These are phyloP conservation scores for Carex cristatella DNA, from an alignment of 176 grass and related monocot genomes.

Conservation along the genomic window DNA sequence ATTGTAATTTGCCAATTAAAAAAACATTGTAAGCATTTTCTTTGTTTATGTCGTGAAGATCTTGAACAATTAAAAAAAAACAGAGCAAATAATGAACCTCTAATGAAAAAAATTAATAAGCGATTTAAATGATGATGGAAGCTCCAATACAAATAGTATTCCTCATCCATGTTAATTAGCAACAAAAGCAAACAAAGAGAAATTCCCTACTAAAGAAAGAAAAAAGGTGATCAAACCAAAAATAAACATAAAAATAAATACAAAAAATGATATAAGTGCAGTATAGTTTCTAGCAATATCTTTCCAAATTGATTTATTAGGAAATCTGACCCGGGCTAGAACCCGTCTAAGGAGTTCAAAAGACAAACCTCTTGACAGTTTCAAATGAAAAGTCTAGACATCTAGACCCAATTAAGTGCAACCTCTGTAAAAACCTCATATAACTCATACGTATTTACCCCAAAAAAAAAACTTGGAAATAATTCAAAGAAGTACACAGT, in stretches of 20 bases:
- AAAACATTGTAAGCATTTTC: too few species aligned
- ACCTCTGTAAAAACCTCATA: background rate
- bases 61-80: background rate
- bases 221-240: background rate
- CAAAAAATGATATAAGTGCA: background rate
- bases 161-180: background rate
- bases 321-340: background rate
- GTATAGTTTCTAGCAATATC: background rate
- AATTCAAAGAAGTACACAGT: conserved; percentile 6
- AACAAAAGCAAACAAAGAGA: background rate
- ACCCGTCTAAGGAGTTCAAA: background rate
- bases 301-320: conserved; percentile 13
- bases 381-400: conserved; percentile 1
- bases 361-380: background rate
- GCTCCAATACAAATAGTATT: background rate
- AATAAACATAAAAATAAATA: background rate
- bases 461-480: background rate
- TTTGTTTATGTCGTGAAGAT: background rate
- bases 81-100: too few species aligned
- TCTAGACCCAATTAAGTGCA: background rate
- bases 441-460: conserved; percentile 7
- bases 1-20: too few species aligned
- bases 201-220: background rate
- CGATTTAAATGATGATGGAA: too few species aligned
- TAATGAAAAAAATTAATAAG: too few species aligned